Conservation (phyloP, 257 asterid genomes). For the Solanum chmielewskii region DNA sequence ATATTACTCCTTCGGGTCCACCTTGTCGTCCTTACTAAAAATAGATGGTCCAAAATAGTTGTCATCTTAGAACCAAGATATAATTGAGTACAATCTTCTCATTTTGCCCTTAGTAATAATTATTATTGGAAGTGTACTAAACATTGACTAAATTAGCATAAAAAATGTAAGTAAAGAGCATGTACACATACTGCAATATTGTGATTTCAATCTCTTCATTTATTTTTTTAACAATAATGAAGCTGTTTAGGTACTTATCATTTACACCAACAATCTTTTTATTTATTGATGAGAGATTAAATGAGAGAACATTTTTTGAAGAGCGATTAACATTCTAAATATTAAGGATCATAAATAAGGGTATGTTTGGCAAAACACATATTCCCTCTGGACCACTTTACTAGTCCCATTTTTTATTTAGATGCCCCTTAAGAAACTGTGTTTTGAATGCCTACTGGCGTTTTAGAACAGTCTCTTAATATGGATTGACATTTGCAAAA, state of each 20-base stretch:
- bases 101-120: background rate
- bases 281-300: background rate
- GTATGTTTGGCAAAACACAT: background rate
- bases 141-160: background rate
- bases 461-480: background rate
- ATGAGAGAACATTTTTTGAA: background rate
- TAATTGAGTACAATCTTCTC: background rate
- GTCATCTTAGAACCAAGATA: background rate
- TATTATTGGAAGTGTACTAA: background rate
- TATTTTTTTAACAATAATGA: background rate
- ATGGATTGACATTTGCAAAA: background rate
- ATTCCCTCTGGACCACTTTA: background rate
- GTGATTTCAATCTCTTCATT: background rate
- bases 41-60: background rate
- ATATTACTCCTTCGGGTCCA: background rate
- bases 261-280: background rate
- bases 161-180: background rate
- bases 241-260: background rate
- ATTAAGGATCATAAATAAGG: background rate
- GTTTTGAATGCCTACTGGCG: background rate
- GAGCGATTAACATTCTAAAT: background rate
- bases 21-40: background rate
- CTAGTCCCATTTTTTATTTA: background rate
- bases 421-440: background rate
- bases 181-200: background rate